A percentile compares a stretch with the other conserved stretches of the same genome.
These are phyloP conservation scores for Aspergillus sp. DNA, from an alignment of 2,329 filamentous ascomycete genomes.

Conservation along the genomic window DNA sequence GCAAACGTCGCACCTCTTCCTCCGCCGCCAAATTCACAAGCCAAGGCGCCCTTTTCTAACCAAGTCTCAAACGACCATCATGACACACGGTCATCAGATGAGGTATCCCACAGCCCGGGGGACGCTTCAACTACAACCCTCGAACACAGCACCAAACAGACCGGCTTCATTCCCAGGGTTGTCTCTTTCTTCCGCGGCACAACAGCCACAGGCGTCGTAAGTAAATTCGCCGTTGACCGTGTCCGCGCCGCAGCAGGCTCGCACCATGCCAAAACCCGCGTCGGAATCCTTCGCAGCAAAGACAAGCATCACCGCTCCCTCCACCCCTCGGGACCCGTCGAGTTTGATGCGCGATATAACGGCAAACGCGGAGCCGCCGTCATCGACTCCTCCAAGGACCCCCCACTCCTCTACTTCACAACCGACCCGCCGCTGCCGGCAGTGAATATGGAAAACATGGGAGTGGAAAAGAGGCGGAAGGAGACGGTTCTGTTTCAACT, in stretches of 20 bases:
- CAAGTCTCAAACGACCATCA: conserved; percentile 43
- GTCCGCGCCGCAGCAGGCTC: conserved; percentile 57
- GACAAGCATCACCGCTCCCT: conserved; percentile 23
- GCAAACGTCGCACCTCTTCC: conserved; percentile 71
- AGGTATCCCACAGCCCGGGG: conserved; percentile 48
- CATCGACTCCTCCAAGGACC: conserved; percentile 39
- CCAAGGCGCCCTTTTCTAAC: conserved; percentile 18
- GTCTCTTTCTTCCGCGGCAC: conserved; percentile 61
- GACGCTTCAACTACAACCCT: conserved; percentile 11
- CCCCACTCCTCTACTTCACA: conserved; percentile 50
- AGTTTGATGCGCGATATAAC: conserved; percentile 61
- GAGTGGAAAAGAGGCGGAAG: conserved; percentile 40
- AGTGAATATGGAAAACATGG: conserved; percentile 32
- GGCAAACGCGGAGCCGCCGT: conserved; percentile 65
- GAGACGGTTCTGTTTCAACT: conserved; percentile 58
- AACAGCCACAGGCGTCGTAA: conserved; percentile 63
- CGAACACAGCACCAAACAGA: conserved; percentile 1
- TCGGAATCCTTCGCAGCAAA: conserved; percentile 57
- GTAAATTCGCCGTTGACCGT: conserved; percentile 62
- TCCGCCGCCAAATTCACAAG: conserved; percentile 40
- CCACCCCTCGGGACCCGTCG: conserved; percentile 54
- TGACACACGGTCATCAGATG: conserved; percentile 50
- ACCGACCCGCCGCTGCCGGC: conserved; percentile 30
- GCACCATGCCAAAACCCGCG: conserved; percentile 57
- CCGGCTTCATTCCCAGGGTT: conserved; percentile 23